These are phyloP conservation scores for Castanea mollissima DNA, from an alignment of 306 rosid genomes.

Conservation along the genomic window DNA sequence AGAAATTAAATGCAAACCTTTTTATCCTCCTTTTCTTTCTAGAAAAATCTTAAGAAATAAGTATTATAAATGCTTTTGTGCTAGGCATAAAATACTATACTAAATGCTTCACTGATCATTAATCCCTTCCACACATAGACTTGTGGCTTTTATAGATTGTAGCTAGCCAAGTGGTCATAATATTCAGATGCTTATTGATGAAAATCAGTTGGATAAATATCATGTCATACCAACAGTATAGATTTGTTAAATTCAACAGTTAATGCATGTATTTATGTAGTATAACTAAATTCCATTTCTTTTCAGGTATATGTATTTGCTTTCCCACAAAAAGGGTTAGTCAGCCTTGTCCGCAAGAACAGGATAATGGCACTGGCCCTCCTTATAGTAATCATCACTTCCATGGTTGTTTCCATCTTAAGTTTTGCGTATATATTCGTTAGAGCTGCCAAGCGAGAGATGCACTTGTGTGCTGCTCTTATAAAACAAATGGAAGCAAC, in stretches of 20 bases:
- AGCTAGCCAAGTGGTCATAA: background rate
- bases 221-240: too few relatives aligned
- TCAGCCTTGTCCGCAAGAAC: slow-evolving; percentile 18
- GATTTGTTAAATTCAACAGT: background rate
- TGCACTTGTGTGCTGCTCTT: slow-evolving; percentile 53
- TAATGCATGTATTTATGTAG: background rate
- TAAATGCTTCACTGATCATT: background rate
- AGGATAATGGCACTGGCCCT: slow-evolving; percentile 34
- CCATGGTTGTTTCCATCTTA: slow-evolving; percentile 23
- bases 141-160: background rate
- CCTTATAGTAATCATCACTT: slow-evolving; percentile 25
- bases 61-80: background rate
- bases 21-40: too few relatives aligned
- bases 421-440: slow-evolving; percentile 25
- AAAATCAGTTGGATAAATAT: background rate
- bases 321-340: slow-evolving; percentile 28
- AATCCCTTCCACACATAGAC: background rate
- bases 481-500: slow-evolving; percentile 73
- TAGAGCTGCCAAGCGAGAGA: slow-evolving; percentile 45
- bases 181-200: background rate
- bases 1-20: background rate
- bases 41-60: background rate
- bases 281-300: background rate
- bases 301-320: slow-evolving; percentile 57
- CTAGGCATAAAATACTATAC: background rate